phyloP scores from a whole-genome alignment of 106 monocot species.

The Gastrodia elata region DNA sequence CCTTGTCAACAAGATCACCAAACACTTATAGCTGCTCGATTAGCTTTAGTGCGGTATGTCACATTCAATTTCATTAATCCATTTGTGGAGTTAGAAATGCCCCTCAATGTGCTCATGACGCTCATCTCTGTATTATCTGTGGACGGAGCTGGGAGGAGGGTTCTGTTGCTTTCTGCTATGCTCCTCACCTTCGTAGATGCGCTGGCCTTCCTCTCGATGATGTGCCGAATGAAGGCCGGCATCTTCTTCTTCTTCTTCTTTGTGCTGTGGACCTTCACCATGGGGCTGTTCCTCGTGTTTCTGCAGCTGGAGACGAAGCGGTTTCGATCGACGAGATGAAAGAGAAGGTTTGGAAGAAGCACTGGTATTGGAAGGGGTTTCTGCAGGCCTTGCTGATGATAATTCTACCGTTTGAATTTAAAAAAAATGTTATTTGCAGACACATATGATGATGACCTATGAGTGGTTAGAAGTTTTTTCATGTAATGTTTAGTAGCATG shows the following conservation, averaged over 20 bases:
- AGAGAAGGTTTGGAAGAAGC: conserved; percentile 21
- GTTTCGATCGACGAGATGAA: conserved; percentile 33
- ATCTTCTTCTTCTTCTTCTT: conserved; percentile 42
- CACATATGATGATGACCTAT: too few species aligned
- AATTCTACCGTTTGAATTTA: not conserved
- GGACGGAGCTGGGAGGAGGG: conserved; percentile 23
- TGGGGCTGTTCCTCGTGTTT: conserved; percentile 16
- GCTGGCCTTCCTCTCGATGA: conserved; percentile 30
- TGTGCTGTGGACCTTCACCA: conserved; percentile 17
- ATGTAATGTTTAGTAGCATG: too few species aligned
- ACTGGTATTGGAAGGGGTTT: conserved; percentile 27
- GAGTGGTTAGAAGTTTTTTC: too few species aligned
- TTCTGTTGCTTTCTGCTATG: conserved; percentile 30
- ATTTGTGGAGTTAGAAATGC: too few species aligned
- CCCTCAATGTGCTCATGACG: conserved; percentile 22
- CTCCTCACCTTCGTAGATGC: conserved; percentile 32
- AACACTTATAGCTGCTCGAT: too few species aligned
- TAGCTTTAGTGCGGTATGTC: too few species aligned
- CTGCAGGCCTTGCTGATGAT: not conserved
- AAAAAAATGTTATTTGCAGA: not conserved
- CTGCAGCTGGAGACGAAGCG: conserved; percentile 28
- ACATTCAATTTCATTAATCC: too few species aligned
- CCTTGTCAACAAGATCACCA: too few species aligned
- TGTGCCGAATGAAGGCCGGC: conserved; percentile 22
- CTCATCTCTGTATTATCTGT: conserved; percentile 22